Evolutionary conservation across 2,329 filamentous ascomycete genomes (phyloP), one percentile per base, ranked within the genome.

Genomic region (Ophiostoma novo-ulmi): DNA sequence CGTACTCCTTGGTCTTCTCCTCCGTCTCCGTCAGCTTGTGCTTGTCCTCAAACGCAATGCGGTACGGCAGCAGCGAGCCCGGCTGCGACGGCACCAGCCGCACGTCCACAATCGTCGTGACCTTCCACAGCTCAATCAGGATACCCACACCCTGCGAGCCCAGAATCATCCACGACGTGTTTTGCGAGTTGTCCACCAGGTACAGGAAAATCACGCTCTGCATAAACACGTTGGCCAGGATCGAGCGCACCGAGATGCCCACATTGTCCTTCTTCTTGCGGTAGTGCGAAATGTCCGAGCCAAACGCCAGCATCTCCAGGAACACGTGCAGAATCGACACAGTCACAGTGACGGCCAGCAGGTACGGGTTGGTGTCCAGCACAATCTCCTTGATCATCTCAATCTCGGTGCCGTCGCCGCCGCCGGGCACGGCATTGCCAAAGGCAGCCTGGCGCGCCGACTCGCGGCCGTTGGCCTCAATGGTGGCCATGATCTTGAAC

Each of bases 231-330:
- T 98, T 99, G 78, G 92, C 93, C 71, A 99, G 84, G 77, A 99
- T 99, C 41, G 94, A 96, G 71, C 95, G 93, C 72, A 99, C 91
- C 0, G 94, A 97, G 65, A 97, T 97, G 74, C 95, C 95, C 38
- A 99, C 91, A 72, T 97, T 95, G 82, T 98, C 96, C 85, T 99
- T 99, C 90, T 99, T 99, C 84, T 98, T 97, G 78, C 94, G 92
- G 88, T 95, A 99, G 81, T 99, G 95, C 67, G 93, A 89, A 78
- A 99, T 97, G 78, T 99, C 95, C 78, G 91, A 97, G 77, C 97
- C 97, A 83, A 99, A 99, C 1, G 95, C 95, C 44, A 99, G 87
- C 77, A 91, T 94, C 81, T 99, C 95, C 74, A 99, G 94, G 75
- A 99, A 84, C 86, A 97, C 93, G 81, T 99, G 95, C 55, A 95